Evolutionary conservation across 129 eudicot genomes (phyloP).

Genomic region (Cynara cardunculus): DNA sequence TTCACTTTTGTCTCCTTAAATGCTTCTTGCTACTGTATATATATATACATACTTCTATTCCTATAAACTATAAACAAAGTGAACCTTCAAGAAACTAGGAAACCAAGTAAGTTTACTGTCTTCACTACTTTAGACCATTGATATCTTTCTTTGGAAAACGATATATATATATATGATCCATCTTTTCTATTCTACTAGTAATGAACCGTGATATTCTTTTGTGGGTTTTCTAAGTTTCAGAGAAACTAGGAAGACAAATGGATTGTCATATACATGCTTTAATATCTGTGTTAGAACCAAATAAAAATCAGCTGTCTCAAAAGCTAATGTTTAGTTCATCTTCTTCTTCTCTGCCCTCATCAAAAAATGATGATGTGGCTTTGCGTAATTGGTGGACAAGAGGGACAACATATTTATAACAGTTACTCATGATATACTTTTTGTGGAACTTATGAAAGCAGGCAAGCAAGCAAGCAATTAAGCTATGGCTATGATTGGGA

Average conservation of each 20-base stretch:
- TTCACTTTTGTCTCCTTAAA: conserved; percentile 14
- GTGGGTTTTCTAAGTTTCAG: neutral
- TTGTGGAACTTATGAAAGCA: neutral
- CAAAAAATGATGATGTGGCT: neutral
- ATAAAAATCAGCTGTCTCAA: neutral
- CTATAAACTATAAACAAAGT: neutral
- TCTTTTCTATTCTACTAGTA: neutral
- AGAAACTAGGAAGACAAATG: neutral
- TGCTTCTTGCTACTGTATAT: neutral
- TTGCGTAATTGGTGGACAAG: neutral
- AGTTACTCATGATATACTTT: neutral
- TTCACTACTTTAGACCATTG: neutral
- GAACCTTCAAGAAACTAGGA: neutral
- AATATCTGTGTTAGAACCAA: neutral
- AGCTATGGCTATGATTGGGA: conserved; percentile 27
- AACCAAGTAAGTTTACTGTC: conserved; percentile 12
- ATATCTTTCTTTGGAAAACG: neutral
- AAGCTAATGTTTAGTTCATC: neutral
- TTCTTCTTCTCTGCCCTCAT: neutral
- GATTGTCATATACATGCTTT: neutral
- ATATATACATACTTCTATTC: neutral
- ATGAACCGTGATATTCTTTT: neutral
- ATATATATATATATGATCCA: neutral
- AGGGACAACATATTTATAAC: neutral
- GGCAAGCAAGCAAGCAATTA: neutral